phyloP scores from a whole-genome alignment of 768 basidiomycete species.

The Glaciozyma antarctica region DNA sequence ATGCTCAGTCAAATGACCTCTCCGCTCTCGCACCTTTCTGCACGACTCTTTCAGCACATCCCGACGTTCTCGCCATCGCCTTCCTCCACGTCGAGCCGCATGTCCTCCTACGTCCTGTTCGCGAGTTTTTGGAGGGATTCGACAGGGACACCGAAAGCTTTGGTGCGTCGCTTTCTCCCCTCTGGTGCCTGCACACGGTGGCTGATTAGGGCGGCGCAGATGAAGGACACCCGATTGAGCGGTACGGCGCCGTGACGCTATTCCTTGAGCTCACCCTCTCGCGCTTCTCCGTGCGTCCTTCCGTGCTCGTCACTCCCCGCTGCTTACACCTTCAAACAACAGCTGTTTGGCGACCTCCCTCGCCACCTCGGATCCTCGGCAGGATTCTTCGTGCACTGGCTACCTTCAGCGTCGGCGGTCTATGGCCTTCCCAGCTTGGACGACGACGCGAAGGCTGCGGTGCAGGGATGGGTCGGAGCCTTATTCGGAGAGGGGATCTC shows the following conservation, averaged over 20 bases:
- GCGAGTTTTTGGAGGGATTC: constrained; percentile 12
- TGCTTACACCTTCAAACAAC: not conserved
- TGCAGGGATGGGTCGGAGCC: constrained; percentile 29
- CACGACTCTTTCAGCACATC: constrained; percentile 1
- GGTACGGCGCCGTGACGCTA: constrained; percentile 18
- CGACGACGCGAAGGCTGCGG: constrained; percentile 7
- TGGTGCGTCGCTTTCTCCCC: not conserved
- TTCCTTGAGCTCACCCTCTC: constrained; percentile 16
- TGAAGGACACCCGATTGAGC: constrained; percentile 20
- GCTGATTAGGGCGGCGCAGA: not conserved
- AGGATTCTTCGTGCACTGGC: constrained; percentile 17
- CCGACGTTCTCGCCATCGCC: constrained; percentile 1
- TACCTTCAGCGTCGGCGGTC: constrained; percentile 3
- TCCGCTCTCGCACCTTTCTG: constrained; percentile 2
- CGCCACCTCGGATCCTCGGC: constrained; percentile 19
- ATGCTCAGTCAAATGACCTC: constrained; percentile 7
- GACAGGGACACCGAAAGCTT: constrained; percentile 9
- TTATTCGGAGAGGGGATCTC: constrained; percentile 35
- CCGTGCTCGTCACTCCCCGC: no score
- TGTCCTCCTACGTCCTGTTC: constrained; percentile 8
- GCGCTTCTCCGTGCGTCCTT: constrained; percentile 6
- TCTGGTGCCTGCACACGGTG: not conserved
- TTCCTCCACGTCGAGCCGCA: constrained; percentile 19
- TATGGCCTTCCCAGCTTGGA: not conserved
- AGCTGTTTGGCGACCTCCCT: constrained; percentile 17